A percentile compares a stretch with the other conserved stretches of the same genome.
Evolutionary conservation across 2,329 filamentous ascomycete species (phyloP).

Genomic region (Aspergillus calidoustus): DNA sequence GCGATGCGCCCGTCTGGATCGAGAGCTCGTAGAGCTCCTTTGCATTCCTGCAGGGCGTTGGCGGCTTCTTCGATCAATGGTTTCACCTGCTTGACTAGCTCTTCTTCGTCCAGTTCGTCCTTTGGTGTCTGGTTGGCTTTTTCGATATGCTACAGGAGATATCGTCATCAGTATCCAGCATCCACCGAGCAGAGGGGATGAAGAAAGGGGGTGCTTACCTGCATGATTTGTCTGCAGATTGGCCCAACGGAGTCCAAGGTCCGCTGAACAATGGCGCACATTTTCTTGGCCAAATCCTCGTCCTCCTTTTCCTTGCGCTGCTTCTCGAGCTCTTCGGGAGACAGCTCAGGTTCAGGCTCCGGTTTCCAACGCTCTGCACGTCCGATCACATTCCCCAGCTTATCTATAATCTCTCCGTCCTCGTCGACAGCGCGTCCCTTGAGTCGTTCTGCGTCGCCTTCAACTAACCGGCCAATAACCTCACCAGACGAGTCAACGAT

Average conservation of each 20-base stretch:
- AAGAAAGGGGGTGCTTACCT: conserved; percentile 56
- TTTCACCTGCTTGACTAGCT: conserved; percentile 81
- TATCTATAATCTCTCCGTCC: conserved; percentile 71
- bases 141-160: conserved; percentile 67
- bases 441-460: conserved; percentile 67
- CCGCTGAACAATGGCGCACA: conserved; percentile 73
- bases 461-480: conserved; percentile 59
- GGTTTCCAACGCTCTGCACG: conserved; percentile 71
- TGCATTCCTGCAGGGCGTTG: conserved; percentile 83
- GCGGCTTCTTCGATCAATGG: conserved; percentile 86
- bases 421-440: conserved; percentile 69
- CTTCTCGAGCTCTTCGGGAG: conserved; percentile 44
- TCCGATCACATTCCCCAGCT: conserved; percentile 68
- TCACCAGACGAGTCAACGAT: conserved; percentile 51
- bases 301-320: conserved; percentile 68
- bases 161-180: conserved; percentile 8
- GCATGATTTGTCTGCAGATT: conserved; percentile 82
- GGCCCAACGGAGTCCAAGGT: conserved; percentile 83
- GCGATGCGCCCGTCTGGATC: conserved; percentile 88
- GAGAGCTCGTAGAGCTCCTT: conserved; percentile 82
- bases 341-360: conserved; percentile 25
- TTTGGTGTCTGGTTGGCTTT: conserved; percentile 77
- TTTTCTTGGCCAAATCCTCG: conserved; percentile 75
- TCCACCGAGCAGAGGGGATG: not conserved
- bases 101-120: conserved; percentile 87